Evolutionary conservation across 2,329 filamentous ascomycete genomes (phyloP).

Genomic region (Fragosphaeria purpurea): DNA sequence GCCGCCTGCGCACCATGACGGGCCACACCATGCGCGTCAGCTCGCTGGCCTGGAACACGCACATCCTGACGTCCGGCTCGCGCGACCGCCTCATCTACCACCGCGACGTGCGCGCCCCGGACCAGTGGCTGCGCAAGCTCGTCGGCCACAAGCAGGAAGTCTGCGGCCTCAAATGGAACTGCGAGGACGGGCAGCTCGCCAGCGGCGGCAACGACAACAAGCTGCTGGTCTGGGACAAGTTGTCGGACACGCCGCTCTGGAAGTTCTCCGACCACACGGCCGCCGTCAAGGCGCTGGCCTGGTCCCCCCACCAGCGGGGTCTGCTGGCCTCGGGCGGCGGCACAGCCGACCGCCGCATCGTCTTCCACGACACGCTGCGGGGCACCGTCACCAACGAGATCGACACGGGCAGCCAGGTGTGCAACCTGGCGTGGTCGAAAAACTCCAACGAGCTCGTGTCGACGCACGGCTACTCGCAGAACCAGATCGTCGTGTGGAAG

Average conservation of each 20-base stretch:
- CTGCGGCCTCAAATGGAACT: constrained; percentile 94
- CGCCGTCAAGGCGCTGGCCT: constrained; percentile 94
- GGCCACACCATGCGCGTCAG: constrained; percentile 90
- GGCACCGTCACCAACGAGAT: constrained; percentile 74
- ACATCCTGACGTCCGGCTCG: constrained; percentile 92
- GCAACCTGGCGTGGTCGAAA: constrained; percentile 93
- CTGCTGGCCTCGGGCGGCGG: constrained; percentile 92
- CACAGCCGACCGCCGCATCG: constrained; percentile 90
- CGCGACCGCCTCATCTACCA: constrained; percentile 90
- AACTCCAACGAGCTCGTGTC: constrained; percentile 97
- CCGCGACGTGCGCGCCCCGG: constrained; percentile 84
- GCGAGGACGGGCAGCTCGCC: constrained; percentile 86
- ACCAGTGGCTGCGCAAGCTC: constrained; percentile 79
- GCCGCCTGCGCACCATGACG: constrained; percentile 88
- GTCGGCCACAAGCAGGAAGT: constrained; percentile 97
- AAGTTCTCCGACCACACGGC: constrained; percentile 93
- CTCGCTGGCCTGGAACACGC: constrained; percentile 93
- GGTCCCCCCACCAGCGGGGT: constrained; percentile 92
- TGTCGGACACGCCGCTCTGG: constrained; percentile 83
- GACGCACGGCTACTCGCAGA: constrained; percentile 94
- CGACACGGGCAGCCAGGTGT: constrained; percentile 97
- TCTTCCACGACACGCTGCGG: constrained; percentile 94
- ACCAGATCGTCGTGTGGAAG: constrained; percentile 99
- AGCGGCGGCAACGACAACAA: constrained; percentile 98
- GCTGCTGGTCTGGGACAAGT: constrained; percentile 95